A percentile compares a stretch with the other conserved stretches of the same genome.
phyloP scores from a whole-genome alignment of 805 yeast species.

The Diddensiella santjacobensis region DNA sequence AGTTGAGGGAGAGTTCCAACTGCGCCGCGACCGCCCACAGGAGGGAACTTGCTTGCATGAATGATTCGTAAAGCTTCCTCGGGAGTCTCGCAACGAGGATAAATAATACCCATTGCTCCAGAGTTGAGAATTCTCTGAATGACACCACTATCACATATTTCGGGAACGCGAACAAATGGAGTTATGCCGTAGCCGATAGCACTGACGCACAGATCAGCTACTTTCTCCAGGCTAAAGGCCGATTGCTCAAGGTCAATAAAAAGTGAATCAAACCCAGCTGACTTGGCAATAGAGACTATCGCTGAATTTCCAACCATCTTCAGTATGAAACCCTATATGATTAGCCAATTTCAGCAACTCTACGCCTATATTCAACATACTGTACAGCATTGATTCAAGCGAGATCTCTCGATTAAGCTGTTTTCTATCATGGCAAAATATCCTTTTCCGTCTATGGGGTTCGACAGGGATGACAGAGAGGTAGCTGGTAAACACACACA shows the following conservation, averaged over 20 bases:
- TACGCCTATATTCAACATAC: background rate
- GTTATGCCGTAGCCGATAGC: background rate
- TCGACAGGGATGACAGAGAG: too few relatives aligned
- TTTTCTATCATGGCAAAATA: too few relatives aligned
- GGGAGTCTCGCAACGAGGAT: background rate
- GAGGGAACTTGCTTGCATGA: background rate
- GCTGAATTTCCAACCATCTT: background rate
- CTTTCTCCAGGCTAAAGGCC: background rate
- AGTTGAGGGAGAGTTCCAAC: background rate
- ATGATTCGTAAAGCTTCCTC: background rate
- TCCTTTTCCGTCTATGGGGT: too few relatives aligned
- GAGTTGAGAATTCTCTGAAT: background rate
- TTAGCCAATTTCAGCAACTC: background rate
- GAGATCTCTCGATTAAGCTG: background rate
- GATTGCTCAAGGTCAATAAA: background rate
- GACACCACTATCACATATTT: background rate
- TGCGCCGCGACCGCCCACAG: background rate
- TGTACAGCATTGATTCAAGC: background rate
- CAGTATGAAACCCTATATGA: background rate
- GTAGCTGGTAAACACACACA: too few relatives aligned
- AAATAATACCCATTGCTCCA: background rate
- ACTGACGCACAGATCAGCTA: background rate
- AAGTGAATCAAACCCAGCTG: background rate
- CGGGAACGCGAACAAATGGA: background rate
- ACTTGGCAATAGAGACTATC: background rate